Conservation (phyloP, 805 yeast genomes). For the Ogataea thermomethanolica region DNA sequence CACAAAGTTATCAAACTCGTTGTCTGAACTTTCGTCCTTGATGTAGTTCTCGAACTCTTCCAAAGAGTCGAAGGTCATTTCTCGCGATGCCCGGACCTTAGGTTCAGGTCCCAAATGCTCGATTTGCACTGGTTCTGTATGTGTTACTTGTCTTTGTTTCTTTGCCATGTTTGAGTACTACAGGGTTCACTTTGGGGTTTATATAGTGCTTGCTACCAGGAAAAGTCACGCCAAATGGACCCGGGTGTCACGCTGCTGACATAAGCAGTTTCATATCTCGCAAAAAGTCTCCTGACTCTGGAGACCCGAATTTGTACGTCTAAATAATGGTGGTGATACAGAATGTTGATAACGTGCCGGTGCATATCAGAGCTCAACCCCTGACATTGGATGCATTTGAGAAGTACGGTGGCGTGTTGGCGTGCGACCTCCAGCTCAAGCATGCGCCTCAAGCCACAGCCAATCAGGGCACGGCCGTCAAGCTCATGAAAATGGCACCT, state of each 20-base stretch:
- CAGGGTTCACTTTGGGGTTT: neutral
- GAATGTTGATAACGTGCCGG: slow-evolving; percentile 31
- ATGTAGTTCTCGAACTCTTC: slow-evolving; percentile 59
- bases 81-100: slow-evolving; percentile 28
- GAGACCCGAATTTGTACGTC: slow-evolving; percentile 1
- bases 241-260: neutral
- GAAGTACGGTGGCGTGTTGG: slow-evolving; percentile 74
- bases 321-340: slow-evolving; percentile 38
- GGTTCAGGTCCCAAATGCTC: slow-evolving; percentile 31
- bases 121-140: slow-evolving; percentile 29
- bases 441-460: slow-evolving; percentile 51
- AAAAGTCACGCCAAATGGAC: slow-evolving; percentile 1
- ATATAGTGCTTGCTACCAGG: slow-evolving; percentile 6
- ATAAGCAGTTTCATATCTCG: neutral
- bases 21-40: slow-evolving; percentile 72
- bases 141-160: slow-evolving; percentile 19
- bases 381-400: slow-evolving; percentile 66
- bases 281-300: neutral
- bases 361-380: slow-evolving; percentile 44
- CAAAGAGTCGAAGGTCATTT: slow-evolving; percentile 55
- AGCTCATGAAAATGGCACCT: slow-evolving; percentile 70
- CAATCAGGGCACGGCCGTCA: slow-evolving; percentile 91
- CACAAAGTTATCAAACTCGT: slow-evolving; percentile 66
- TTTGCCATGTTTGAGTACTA: slow-evolving; percentile 23
- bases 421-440: slow-evolving; percentile 60